Conservation (phyloP, 75 land plant species). For the Pseudotsuga menziesii region DNA sequence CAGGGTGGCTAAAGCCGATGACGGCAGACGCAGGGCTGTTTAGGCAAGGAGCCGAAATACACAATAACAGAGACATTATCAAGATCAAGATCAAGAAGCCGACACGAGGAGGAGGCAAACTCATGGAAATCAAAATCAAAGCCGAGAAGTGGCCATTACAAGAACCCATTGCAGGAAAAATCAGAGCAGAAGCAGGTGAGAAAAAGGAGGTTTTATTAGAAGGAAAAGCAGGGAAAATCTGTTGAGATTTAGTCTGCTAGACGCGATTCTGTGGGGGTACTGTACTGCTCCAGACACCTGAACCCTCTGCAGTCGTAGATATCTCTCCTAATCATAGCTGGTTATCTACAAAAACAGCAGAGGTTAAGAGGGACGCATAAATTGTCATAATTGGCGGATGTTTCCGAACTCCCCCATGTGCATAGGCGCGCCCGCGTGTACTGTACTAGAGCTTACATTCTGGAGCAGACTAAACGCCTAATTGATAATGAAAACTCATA, state of each 20-base stretch:
- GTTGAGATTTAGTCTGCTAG: conserved; percentile 1
- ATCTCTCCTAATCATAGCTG: neutral
- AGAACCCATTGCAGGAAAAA: too few relatives aligned
- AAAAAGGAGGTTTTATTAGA: neutral
- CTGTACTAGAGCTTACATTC: neutral
- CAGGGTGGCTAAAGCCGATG: neutral
- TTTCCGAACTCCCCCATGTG: conserved; percentile 7
- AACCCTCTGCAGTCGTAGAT: neutral
- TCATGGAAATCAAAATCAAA: conserved; percentile 2
- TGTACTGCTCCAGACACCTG: neutral
- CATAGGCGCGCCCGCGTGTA: neutral
- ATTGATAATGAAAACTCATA: too few relatives aligned
- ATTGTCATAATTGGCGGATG: too few relatives aligned
- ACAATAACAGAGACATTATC: neutral
- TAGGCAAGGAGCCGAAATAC: conserved; percentile 5
- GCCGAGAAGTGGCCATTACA: neutral
- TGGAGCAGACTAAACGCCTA: too few relatives aligned
- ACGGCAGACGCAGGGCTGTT: neutral
- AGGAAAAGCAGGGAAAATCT: too few relatives aligned
- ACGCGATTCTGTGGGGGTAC: neutral
- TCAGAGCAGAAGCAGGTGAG: neutral
- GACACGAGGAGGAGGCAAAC: too few relatives aligned
- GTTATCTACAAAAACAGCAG: too few relatives aligned
- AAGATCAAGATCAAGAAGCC: neutral
- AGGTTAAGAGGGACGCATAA: too few relatives aligned